Conservation (phyloP, 2,329 filamentous ascomycete genomes). For the Thermomyces lanuginosus region DNA sequence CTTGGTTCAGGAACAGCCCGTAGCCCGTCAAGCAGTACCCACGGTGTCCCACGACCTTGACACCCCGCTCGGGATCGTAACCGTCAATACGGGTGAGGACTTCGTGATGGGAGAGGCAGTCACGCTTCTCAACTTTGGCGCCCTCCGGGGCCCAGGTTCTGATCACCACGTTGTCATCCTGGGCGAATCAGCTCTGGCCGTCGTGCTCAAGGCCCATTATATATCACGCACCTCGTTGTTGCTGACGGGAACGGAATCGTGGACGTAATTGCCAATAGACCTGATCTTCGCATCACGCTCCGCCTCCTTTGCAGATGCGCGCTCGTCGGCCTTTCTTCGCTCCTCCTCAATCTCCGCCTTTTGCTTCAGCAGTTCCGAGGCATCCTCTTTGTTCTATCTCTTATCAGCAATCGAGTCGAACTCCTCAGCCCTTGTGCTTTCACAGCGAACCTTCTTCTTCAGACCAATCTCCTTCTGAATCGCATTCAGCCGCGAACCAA, state of each 20-base stretch:
- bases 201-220: background rate
- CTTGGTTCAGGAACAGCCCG: slow-evolving; percentile 82
- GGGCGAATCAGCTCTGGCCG: slow-evolving; percentile 1
- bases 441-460: slow-evolving; percentile 60
- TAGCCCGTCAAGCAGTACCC: slow-evolving; percentile 85
- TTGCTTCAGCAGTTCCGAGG: slow-evolving; percentile 59
- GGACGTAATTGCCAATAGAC: slow-evolving; percentile 79
- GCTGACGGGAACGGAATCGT: slow-evolving; percentile 69
- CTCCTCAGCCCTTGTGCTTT: slow-evolving; percentile 3
- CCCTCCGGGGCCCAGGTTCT: slow-evolving; percentile 69
- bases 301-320: slow-evolving; percentile 58
- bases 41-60: slow-evolving; percentile 85
- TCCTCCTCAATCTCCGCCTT: slow-evolving; percentile 64
- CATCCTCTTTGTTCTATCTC: slow-evolving; percentile 63
- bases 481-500: slow-evolving; percentile 71
- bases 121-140: slow-evolving; percentile 55
- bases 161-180: slow-evolving; percentile 65
- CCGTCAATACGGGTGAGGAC: slow-evolving; percentile 76
- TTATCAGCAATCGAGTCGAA: background rate
- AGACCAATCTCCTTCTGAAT: slow-evolving; percentile 77
- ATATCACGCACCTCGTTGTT: slow-evolving; percentile 51
- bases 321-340: slow-evolving; percentile 63
- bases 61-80: slow-evolving; percentile 81
- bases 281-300: slow-evolving; percentile 62
- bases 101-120: slow-evolving; percentile 81